These are phyloP conservation scores for Gentiana macrophylla DNA, from an alignment of 257 asterid species.

Conservation along the genomic window DNA sequence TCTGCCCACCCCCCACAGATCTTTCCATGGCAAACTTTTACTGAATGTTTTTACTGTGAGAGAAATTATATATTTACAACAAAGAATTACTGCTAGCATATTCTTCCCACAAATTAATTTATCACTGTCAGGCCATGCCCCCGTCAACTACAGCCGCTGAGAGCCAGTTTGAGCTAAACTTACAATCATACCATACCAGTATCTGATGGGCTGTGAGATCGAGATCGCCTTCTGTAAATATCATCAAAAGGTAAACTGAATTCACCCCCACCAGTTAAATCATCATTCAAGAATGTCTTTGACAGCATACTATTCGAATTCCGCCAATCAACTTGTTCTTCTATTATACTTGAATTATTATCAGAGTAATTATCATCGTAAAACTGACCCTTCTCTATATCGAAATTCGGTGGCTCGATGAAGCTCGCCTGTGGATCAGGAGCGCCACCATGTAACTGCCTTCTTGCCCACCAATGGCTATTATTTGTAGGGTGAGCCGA, in stretches of 20 bases:
- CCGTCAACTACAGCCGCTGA: neutral
- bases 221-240: conserved; percentile 38
- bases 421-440: conserved; percentile 51
- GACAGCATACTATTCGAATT: conserved; percentile 35
- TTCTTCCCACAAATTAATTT: neutral
- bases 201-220: conserved; percentile 16
- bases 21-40: conserved; percentile 19
- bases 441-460: conserved; percentile 12
- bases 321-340: conserved; percentile 30
- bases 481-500: conserved; percentile 19
- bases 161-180: neutral
- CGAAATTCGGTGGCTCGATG: conserved; percentile 69
- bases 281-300: conserved; percentile 57
- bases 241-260: conserved; percentile 75
- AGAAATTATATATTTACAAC: conserved; percentile 34
- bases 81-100: conserved; percentile 35
- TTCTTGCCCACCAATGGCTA: conserved; percentile 77
- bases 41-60: conserved; percentile 14
- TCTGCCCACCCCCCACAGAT: conserved; percentile 2
- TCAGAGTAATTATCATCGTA: conserved; percentile 26
- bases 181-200: conserved; percentile 34
- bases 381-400: conserved; percentile 2
- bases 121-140: conserved; percentile 1
- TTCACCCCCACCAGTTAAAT: conserved; percentile 44
- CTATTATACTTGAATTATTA: conserved; percentile 26